Evolutionary conservation across 2,329 filamentous ascomycete species (phyloP), one percentile per base, ranked within the genome.

Genomic region (Dactylellina haptotyla): DNA sequence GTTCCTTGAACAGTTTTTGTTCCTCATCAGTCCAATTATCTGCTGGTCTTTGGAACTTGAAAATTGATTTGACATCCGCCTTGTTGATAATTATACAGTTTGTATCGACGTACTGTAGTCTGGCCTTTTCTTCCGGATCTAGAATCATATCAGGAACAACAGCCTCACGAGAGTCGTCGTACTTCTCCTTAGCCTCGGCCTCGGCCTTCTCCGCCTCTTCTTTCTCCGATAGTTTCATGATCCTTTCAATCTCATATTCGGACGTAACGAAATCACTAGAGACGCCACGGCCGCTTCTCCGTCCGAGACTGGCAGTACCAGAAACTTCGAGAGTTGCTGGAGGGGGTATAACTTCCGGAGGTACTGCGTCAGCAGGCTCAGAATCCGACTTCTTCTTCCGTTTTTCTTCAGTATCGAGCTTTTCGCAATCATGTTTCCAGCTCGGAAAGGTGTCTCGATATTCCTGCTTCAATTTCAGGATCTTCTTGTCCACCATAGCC

Each of bases 11-110:
- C 26, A 86, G 83, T 46, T 86, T 85, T 37, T 87, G 84, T 80
- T 95, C 91, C 75, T 90, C 87, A 16, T 87, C 84, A 0, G 87
- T 90, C 80, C 93, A 94, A 78, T 92, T 91, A 79, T 92, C 88
- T 10, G 90, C 89, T 50, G 92, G 84, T 54, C 91, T 89, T 67
- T 91, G 87, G 83, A 90, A 93, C 43, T 62, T 71, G 39, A 77
- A 78, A 32, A 70, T 64, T 4, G 28, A 26, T 18, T 76, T 73
- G 16, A 78, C 71, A 14, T 76, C 74, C 12, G 65, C 66, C 16
- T 76, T 69, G 12, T 87, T 84, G 2, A 87, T 84, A 6, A 93
- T 87, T 10, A 91, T 87, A 30, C 90, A 89, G 12, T 89, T 88
- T 2, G 83, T 86, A 79, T 94, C 90, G 25, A 72, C 45, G 30